Conservation (phyloP, 768 basidiomycete species). For the Boletus fagicola region DNA sequence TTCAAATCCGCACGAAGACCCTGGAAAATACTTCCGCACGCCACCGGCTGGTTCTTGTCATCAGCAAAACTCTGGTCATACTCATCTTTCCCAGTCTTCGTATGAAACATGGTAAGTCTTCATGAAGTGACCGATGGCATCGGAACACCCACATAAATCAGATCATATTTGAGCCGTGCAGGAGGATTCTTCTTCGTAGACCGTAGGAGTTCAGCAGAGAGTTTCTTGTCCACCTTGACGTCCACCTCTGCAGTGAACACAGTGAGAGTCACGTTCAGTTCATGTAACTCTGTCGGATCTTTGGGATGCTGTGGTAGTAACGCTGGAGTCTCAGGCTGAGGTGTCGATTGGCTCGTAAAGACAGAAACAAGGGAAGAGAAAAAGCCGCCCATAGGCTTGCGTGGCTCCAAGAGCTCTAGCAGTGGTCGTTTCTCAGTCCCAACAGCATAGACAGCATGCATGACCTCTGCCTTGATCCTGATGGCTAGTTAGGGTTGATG, state of each 20-base stretch:
- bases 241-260: constrained; percentile 44
- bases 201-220: constrained; percentile 71
- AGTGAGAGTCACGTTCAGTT: constrained; percentile 30
- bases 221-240: constrained; percentile 63
- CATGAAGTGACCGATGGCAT: neutral
- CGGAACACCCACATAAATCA: constrained; percentile 59
- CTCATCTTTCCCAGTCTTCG: constrained; percentile 77
- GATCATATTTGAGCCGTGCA: constrained; percentile 63
- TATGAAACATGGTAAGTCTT: constrained; percentile 3
- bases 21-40: constrained; percentile 80
- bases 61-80: constrained; percentile 73
- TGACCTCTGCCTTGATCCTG: constrained; percentile 9
- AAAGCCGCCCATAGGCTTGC: constrained; percentile 40
- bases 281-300: constrained; percentile 25
- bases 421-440: constrained; percentile 41
- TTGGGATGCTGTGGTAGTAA: constrained; percentile 16
- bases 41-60: constrained; percentile 54
- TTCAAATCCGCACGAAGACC: constrained; percentile 85
- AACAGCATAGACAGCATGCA: constrained; percentile 13
- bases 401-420: constrained; percentile 31
- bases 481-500: constrained; percentile 39
- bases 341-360: constrained; percentile 19
- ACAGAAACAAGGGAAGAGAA: constrained; percentile 41
- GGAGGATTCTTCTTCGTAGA: constrained; percentile 97
- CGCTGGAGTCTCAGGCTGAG: constrained; percentile 10